phyloP scores from a whole-genome alignment of 2,329 filamentous ascomycete species.

The Colletotrichum sp. region DNA sequence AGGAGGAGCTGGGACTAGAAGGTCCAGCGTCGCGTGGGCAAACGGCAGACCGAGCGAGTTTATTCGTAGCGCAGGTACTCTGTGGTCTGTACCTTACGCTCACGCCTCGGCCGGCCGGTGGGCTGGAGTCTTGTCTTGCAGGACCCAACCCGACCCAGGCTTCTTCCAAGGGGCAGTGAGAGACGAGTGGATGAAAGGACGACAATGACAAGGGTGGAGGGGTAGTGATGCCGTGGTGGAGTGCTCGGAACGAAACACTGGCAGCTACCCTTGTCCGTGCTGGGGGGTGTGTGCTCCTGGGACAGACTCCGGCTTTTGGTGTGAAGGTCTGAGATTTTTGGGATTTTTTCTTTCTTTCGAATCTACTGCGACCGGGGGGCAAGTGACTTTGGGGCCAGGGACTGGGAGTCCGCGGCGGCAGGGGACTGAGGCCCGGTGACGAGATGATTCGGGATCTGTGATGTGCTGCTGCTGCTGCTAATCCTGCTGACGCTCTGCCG shows the following conservation, averaged over 20 bases:
- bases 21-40: slow-evolving; percentile 18
- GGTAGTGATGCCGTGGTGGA: slow-evolving; percentile 14
- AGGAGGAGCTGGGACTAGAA: slow-evolving; percentile 6
- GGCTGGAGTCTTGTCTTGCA: background rate
- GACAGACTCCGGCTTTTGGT: slow-evolving; percentile 2
- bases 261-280: slow-evolving; percentile 23
- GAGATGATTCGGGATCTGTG: slow-evolving; percentile 15
- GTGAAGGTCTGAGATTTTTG: slow-evolving; percentile 4
- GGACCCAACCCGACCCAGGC: background rate
- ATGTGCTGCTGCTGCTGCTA: background rate
- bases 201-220: slow-evolving; percentile 10
- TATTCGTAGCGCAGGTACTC: slow-evolving; percentile 13
- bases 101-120: slow-evolving; percentile 17
- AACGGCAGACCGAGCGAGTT: slow-evolving; percentile 22
- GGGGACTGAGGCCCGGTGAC: slow-evolving; percentile 15
- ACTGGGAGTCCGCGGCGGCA: slow-evolving; percentile 16
- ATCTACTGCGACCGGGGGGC: background rate
- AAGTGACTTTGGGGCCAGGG: background rate
- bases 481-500: slow-evolving; percentile 3
- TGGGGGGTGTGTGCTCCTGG: slow-evolving; percentile 19
- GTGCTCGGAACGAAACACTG: slow-evolving; percentile 22
- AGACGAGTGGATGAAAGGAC: slow-evolving; percentile 8
- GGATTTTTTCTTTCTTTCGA: background rate
- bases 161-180: background rate
- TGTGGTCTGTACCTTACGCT: slow-evolving; percentile 1